phyloP scores from a whole-genome alignment of 192 early-diverging fungal genomes.

The Fimicolochytrium jonesii region DNA sequence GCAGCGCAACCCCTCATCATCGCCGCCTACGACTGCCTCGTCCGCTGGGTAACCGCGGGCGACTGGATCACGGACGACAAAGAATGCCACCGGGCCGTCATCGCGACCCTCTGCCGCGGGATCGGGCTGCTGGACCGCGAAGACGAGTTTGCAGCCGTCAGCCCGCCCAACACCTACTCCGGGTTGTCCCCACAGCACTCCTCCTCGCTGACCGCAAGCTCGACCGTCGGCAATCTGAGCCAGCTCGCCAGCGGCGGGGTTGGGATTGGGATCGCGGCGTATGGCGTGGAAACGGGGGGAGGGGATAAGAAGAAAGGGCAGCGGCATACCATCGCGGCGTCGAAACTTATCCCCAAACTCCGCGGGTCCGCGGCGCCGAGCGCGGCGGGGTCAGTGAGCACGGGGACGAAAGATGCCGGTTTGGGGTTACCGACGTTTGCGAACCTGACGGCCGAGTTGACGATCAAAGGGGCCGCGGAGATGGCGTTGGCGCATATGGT shows the following conservation, averaged over 20 bases:
- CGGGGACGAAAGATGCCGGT: slow-evolving; percentile 40
- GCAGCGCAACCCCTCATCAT: slow-evolving; percentile 58
- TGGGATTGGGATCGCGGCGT: background rate
- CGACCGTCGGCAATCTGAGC: slow-evolving; percentile 9
- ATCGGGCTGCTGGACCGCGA: slow-evolving; percentile 61
- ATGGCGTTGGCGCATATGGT: slow-evolving; percentile 63
- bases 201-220: slow-evolving; percentile 4
- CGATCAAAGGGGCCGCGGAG: slow-evolving; percentile 72
- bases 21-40: slow-evolving; percentile 68
- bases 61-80: slow-evolving; percentile 75
- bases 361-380: background rate
- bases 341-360: slow-evolving; percentile 29
- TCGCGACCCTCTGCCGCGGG: slow-evolving; percentile 65
- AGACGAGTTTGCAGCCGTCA: slow-evolving; percentile 43
- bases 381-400: slow-evolving; percentile 20
- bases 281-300: background rate
- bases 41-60: slow-evolving; percentile 68
- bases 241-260: slow-evolving; percentile 5
- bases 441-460: slow-evolving; percentile 41
- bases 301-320: slow-evolving; percentile 16
- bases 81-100: slow-evolving; percentile 61
- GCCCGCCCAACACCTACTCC: background rate
- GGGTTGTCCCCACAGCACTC: background rate
- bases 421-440: slow-evolving; percentile 54
- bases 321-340: slow-evolving; percentile 12